Evolutionary conservation across 495 filamentous ascomycete species (phyloP), one percentile per base, ranked within the genome.

Genomic region (Bombardia bombarda): DNA sequence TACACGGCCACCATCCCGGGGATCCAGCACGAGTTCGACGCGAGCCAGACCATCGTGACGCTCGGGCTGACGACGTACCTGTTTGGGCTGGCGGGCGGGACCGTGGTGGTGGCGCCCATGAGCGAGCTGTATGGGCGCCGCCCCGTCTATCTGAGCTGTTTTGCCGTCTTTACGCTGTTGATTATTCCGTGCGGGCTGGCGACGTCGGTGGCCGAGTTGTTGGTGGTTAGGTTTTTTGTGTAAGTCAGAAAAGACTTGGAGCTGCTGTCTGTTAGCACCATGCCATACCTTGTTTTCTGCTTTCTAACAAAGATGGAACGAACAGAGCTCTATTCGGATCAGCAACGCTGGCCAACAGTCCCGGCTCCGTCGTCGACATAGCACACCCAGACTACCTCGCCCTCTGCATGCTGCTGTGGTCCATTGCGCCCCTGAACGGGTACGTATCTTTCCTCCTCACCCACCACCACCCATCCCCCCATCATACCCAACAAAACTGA

Each of bases 321-420:
- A 13, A 38, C 41, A 77, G 75, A 2, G 88, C 87, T 6, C 51
- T 90, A 28, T 85, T 83, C 28, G 87, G 87, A 13, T 76, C 80
- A 13, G 84, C 83, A 22, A 83, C 90, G 75, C 76, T 95, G 14
- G 77, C 79, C 3, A 93, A 90, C 50, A 78, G 82, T 2, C 86
- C 89, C 1, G 89, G 88, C 13, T 88, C 87, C 36, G 73, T 96
- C 1, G 78, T 82, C 22, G 89, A 96, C 59, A 81, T 94, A 40
- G 77, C 82, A 22, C 68, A 70, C 16, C 78, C 83, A 42, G 72
- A 87, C 30, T 72, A 79, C 45, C 77, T 86, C 12, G 83, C 83
- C 7, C 55, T 92, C 19, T 77, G 77, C 13, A 82, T 93, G 58
- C 82, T 77, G 4, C 68, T 87, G 19, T 93, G 83, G 78, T 77